phyloP scores from a whole-genome alignment of 2,329 filamentous ascomycete species.

The Aspergillus bombycis region DNA sequence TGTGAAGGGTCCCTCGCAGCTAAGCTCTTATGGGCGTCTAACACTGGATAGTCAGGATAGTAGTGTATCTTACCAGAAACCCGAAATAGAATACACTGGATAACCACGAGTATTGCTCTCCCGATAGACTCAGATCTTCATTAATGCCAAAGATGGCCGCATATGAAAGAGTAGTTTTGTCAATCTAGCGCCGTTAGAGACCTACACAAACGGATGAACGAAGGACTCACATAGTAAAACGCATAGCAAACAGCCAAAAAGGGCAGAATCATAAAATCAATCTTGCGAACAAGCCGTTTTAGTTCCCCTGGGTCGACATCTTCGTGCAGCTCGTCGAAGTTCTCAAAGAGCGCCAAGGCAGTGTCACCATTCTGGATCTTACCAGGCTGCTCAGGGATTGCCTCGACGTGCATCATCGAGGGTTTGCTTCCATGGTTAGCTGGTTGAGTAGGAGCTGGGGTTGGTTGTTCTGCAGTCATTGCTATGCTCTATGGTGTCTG shows the following conservation, averaged over 20 bases:
- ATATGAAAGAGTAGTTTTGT: slow-evolving; percentile 58
- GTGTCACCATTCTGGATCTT: slow-evolving; percentile 47
- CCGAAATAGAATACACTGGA: slow-evolving; percentile 61
- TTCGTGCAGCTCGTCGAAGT: slow-evolving; percentile 51
- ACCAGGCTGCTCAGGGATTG: slow-evolving; percentile 27
- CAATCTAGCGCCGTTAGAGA: neutral
- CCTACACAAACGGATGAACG: slow-evolving; percentile 42
- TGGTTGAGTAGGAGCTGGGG: neutral
- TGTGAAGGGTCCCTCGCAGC: too few relatives aligned
- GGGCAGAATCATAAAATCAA: slow-evolving; percentile 62
- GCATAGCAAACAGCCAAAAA: slow-evolving; percentile 58
- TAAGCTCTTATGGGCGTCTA: too few relatives aligned
- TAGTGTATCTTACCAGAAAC: slow-evolving; percentile 40
- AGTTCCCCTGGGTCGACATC: slow-evolving; percentile 52
- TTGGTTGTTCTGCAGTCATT: neutral
- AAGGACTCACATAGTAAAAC: slow-evolving; percentile 36
- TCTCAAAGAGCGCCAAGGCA: slow-evolving; percentile 54
- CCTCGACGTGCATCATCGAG: slow-evolving; percentile 10
- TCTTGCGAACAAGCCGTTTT: slow-evolving; percentile 55
- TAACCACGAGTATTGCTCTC: slow-evolving; percentile 62
- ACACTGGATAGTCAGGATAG: too few relatives aligned
- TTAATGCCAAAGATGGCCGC: slow-evolving; percentile 68
- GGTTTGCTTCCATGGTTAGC: neutral
- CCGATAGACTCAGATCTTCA: slow-evolving; percentile 60
- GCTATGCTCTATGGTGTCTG: neutral